Evolutionary conservation across 164 flowering plant species (phyloP), one percentile per base, ranked within the genome.

Genomic region (Malania oleifera): DNA sequence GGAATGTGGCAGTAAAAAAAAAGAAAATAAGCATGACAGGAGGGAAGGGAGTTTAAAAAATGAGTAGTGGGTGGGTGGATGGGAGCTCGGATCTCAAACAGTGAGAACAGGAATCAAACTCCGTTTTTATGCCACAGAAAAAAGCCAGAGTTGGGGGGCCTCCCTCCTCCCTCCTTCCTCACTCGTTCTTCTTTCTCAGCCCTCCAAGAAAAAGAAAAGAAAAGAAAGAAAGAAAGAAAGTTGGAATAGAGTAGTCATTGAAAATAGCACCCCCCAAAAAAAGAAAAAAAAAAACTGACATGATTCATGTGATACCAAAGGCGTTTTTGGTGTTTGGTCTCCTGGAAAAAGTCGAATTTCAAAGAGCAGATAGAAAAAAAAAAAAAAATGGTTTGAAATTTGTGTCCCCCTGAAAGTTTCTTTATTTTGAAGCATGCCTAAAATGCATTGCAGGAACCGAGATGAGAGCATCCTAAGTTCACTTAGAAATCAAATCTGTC

Each of bases 321-420:
- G n/a, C n/a, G n/a, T n/a, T n/a, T n/a, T n/a, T n/a, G n/a, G 29
- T 23, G 34, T 24, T 22, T 27, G 47, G 20, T 49, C 40, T 39
- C 35, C 9, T 31, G 49, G 26, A 15, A 41, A 64, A 62, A 48
- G 44, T 28, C 20, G 29, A 58, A 58, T 41, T n/a, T 59, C 64
- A 62, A 58, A 57, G 60, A 1, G 27, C 25, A 57, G 27, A 44
- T 48, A 59, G 27, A 44, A 54, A 59, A 31, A 27, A 27, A 9
- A 41, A 41, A 17, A n/a, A 41, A 70, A 68, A 64, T 61, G 61
- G 64, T 61, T 65, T 15, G 69, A 61, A 54, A 67, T 68, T 64
- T 68, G 76, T 64, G 76, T 57, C 65, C 54, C 26, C 5, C 17
- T 43, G n/a, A 67, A 63, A 63, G 75, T 56, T 63, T 65, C 75